These are phyloP conservation scores for Pseudogymnoascus sp. DNA, from an alignment of 2,329 filamentous ascomycete genomes.

Conservation along the genomic window DNA sequence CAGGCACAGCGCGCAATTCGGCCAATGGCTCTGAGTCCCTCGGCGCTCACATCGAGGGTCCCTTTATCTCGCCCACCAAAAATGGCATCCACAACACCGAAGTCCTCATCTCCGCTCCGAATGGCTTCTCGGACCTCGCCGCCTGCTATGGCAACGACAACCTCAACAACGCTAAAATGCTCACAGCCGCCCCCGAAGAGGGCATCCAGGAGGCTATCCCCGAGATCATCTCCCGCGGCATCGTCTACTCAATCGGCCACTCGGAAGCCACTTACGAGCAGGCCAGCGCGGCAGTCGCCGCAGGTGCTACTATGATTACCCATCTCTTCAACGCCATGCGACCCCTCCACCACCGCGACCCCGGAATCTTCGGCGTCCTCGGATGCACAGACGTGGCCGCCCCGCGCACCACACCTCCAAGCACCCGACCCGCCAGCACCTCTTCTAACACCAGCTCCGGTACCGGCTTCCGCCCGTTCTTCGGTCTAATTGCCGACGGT, in stretches of 20 bases:
- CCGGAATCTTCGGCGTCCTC: slow-evolving; percentile 80
- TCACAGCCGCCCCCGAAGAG: slow-evolving; percentile 79
- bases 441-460: neutral
- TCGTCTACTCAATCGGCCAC: slow-evolving; percentile 76
- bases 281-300: slow-evolving; percentile 60
- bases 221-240: slow-evolving; percentile 54
- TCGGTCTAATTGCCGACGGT: slow-evolving; percentile 84
- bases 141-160: slow-evolving; percentile 67
- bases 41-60: slow-evolving; percentile 85
- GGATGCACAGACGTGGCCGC: slow-evolving; percentile 51
- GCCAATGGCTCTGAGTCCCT: slow-evolving; percentile 74
- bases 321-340: slow-evolving; percentile 94
- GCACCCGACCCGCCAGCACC: slow-evolving; percentile 12
- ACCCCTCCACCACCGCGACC: slow-evolving; percentile 82
- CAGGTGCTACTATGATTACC: slow-evolving; percentile 81
- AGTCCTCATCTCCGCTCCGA: slow-evolving; percentile 56
- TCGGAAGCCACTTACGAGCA: slow-evolving; percentile 82
- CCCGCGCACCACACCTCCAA: slow-evolving; percentile 17
- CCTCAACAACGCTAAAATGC: slow-evolving; percentile 55
- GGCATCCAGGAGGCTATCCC: slow-evolving; percentile 60
- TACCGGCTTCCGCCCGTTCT: slow-evolving; percentile 54
- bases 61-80: slow-evolving; percentile 74
- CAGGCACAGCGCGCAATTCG: slow-evolving; percentile 50
- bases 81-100: slow-evolving; percentile 78
- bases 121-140: slow-evolving; percentile 58